These are phyloP conservation scores for Avena insularis DNA, from an alignment of 176 grass and related monocot genomes.

Conservation along the genomic window DNA sequence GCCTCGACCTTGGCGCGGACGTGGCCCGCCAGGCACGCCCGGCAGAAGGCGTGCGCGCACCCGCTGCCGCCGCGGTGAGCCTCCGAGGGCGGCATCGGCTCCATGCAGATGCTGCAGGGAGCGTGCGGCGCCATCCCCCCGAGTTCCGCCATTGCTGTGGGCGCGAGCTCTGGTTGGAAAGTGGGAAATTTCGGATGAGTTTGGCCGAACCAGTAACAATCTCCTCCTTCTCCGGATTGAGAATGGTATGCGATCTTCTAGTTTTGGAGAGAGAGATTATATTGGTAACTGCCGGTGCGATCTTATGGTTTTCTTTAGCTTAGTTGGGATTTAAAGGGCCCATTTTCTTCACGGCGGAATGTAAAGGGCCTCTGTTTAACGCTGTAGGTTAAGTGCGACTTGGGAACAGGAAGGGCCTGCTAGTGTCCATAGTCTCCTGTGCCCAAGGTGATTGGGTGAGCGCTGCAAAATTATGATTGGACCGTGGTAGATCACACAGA, in stretches of 20 bases:
- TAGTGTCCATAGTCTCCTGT: too few relatives aligned
- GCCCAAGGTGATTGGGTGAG: too few relatives aligned
- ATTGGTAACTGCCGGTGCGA: not conserved
- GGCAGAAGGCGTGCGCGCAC: conserved; percentile 72
- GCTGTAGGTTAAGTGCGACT: not conserved
- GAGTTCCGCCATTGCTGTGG: conserved; percentile 31
- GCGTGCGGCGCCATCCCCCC: not conserved
- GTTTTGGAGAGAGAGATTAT: not conserved
- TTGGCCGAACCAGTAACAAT: not conserved
- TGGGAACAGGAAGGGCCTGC: too few relatives aligned
- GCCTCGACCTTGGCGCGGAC: conserved; percentile 60
- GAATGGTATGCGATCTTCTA: not conserved
- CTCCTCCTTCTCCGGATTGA: not conserved
- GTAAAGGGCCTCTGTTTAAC: not conserved
- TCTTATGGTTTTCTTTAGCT: not conserved
- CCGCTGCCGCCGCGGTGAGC: conserved; percentile 35
- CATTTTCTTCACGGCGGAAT: not conserved
- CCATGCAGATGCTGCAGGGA: conserved; percentile 78
- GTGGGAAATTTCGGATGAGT: not conserved
- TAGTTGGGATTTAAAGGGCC: conserved; percentile 10
- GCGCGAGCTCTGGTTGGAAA: not conserved
- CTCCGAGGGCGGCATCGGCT: conserved; percentile 31
- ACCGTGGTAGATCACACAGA: too few relatives aligned
- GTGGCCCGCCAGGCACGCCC: conserved; percentile 55
- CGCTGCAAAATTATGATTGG: too few relatives aligned